Conservation (phyloP, 2,329 filamentous ascomycete genomes). For the Madurella fahalii region DNA sequence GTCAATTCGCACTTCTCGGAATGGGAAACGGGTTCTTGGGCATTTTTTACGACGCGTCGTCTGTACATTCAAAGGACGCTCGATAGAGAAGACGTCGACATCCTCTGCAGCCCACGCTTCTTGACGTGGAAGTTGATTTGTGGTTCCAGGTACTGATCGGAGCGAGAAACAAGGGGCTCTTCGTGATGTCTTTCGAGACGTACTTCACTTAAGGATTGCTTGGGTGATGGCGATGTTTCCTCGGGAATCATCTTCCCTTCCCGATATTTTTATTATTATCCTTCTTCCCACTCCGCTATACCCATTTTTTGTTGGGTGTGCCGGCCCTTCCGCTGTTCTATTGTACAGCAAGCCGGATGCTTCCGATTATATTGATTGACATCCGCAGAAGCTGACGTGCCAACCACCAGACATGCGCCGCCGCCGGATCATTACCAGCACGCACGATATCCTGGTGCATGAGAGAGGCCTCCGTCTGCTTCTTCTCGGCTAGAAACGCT, state of each 20-base stretch:
- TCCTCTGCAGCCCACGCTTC: slow-evolving; percentile 11
- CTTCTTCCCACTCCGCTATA: too few relatives aligned
- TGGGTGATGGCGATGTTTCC: neutral
- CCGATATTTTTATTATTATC: too few relatives aligned
- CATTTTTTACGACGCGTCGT: slow-evolving; percentile 18
- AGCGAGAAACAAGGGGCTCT: neutral
- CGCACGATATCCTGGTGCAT: too few relatives aligned
- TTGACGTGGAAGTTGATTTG: neutral
- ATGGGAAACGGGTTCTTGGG: slow-evolving; percentile 19
- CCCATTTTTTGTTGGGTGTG: too few relatives aligned
- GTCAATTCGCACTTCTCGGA: slow-evolving; percentile 19
- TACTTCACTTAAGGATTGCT: too few relatives aligned
- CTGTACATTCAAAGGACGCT: slow-evolving; percentile 18
- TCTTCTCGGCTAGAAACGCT: slow-evolving; percentile 2
- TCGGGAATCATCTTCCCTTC: too few relatives aligned
- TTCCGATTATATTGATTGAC: too few relatives aligned
- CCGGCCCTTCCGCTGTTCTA: too few relatives aligned
- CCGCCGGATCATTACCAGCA: neutral
- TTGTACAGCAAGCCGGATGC: too few relatives aligned
- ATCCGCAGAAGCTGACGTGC: too few relatives aligned
- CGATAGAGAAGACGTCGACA: slow-evolving; percentile 18
- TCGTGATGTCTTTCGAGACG: too few relatives aligned
- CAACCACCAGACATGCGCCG: too few relatives aligned
- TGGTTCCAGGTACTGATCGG: neutral
- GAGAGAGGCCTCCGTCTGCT: neutral